Evolutionary conservation across 257 asterid species (phyloP), one percentile per base, ranked within the genome.

Genomic region (Thymus quinquecostatus): DNA sequence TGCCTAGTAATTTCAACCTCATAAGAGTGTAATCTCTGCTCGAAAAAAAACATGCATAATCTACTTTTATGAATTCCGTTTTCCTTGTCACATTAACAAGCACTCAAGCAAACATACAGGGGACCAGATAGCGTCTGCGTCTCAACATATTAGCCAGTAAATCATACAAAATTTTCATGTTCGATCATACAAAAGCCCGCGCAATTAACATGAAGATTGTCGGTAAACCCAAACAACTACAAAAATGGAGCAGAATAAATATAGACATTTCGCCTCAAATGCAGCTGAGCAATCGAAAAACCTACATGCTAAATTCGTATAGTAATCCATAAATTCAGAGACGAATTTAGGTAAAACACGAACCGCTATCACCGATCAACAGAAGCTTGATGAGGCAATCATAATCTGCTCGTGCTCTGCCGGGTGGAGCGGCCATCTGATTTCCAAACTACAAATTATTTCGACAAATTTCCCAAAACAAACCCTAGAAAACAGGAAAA

Each of bases 331-430:
- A 58, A 21, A 2, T 57, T 64, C 30, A 8, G 29, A 32, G 44
- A 9, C 2, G 28, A 21, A 44, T 27, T 12, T 29, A 1, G 58
- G 36, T 36, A 40, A 29, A 69, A 57, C 13, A 59, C 70, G 53
- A 36, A 86, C 88, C 87, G 83, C 91, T 86, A 74, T 86, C 91
- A 28, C 88, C 88, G 79, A 86, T 86, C 84, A 86, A 78, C 54
- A 86, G 87, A 62, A 81, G 91, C 84, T 86, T 83, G 78, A 86
- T 86, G 81, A 79, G 86, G 44, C 69, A 85, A 83, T 85, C 90
- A 72, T 85, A 85, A 77, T 85, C 90, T 54, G 90, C 90, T 62
- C 90, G 87, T 83, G 88, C 90, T 83, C 90, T 79, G 78, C 88
- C 85, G 78, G 90, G 85, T 77, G 90, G 81, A 83, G 81, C 88